phyloP scores from a whole-genome alignment of 805 yeast species.

The Wickerhamiella domercqiae region DNA sequence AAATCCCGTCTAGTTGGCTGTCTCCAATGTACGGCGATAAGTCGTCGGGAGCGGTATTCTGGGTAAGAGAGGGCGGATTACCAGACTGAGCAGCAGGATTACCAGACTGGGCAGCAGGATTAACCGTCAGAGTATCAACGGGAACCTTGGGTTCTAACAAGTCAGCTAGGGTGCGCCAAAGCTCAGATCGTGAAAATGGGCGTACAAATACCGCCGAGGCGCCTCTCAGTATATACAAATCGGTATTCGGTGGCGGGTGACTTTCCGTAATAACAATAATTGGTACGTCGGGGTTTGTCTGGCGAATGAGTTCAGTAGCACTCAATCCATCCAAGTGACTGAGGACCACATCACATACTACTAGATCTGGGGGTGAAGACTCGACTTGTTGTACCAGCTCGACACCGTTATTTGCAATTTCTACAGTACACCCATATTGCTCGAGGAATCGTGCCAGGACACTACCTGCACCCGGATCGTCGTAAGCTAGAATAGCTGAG shows the following conservation, averaged over 20 bases:
- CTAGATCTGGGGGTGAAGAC: conserved; percentile 34
- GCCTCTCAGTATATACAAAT: conserved; percentile 57
- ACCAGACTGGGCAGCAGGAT: no score
- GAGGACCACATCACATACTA: conserved; percentile 44
- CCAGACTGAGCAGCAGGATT: no score
- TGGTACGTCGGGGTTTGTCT: conserved; percentile 73
- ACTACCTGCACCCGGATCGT: conserved; percentile 48
- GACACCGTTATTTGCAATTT: conserved; percentile 83
- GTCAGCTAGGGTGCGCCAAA: conserved; percentile 46
- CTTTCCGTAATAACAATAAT: conserved; percentile 39
- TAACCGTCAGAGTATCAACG: no score
- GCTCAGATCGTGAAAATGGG: conserved; percentile 81
- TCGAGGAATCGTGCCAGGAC: conserved; percentile 67
- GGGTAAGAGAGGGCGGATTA: no score
- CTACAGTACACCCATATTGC: conserved; percentile 84
- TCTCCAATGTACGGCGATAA: no score
- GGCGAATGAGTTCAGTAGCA: conserved; percentile 77
- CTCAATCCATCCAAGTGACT: conserved; percentile 51
- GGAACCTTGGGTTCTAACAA: not conserved
- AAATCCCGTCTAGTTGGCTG: no score
- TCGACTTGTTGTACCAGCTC: conserved; percentile 75
- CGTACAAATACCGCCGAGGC: conserved; percentile 87
- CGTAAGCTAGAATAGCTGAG: conserved; percentile 30
- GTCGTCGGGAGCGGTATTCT: no score
- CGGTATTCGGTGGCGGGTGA: conserved; percentile 4